Conservation (phyloP, 1,139 yeast genomes). For the Meyerozyma carpophila region DNA sequence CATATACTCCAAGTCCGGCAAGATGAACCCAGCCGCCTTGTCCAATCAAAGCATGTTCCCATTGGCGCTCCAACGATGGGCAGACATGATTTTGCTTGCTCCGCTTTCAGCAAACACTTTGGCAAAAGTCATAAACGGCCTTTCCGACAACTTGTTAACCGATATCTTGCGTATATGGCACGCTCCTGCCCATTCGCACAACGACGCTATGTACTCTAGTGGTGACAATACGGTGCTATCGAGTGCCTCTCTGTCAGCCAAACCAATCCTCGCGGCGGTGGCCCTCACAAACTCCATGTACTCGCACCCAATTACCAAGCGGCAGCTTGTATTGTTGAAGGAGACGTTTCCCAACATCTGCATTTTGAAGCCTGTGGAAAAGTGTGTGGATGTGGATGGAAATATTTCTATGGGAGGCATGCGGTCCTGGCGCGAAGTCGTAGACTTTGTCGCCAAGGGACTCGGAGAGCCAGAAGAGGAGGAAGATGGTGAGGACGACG, state of each 20-base stretch:
- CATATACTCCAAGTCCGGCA: slow-evolving; percentile 2
- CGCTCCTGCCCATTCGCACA: slow-evolving; percentile 7
- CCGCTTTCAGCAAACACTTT: slow-evolving; percentile 26
- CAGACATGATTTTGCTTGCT: slow-evolving; percentile 29
- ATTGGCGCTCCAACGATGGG: slow-evolving; percentile 23
- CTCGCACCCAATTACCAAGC: slow-evolving; percentile 25
- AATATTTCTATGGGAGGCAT: slow-evolving; percentile 30
- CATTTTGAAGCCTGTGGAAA: slow-evolving; percentile 26
- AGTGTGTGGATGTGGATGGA: slow-evolving; percentile 26
- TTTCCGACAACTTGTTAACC: slow-evolving; percentile 22
- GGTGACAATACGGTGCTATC: slow-evolving; percentile 15
- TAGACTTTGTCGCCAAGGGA: slow-evolving; percentile 21
- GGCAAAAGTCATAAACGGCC: slow-evolving; percentile 24
- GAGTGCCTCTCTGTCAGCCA: slow-evolving; percentile 16
- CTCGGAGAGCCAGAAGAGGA: slow-evolving; percentile 19
- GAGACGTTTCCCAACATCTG: slow-evolving; percentile 24
- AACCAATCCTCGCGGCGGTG: slow-evolving; percentile 23
- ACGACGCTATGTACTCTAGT: slow-evolving; percentile 4
- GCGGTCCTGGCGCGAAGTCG: slow-evolving; percentile 28
- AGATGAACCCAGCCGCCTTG: slow-evolving; percentile 11
- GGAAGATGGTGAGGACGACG: slow-evolving; percentile 18
- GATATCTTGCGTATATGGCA: slow-evolving; percentile 26
- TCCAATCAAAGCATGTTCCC: slow-evolving; percentile 6
- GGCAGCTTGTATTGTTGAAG: slow-evolving; percentile 17
- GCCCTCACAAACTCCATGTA: slow-evolving; percentile 27